These are phyloP conservation scores for Biscogniauxia marginata DNA, from an alignment of 2,329 filamentous ascomycete genomes.

Conservation along the genomic window DNA sequence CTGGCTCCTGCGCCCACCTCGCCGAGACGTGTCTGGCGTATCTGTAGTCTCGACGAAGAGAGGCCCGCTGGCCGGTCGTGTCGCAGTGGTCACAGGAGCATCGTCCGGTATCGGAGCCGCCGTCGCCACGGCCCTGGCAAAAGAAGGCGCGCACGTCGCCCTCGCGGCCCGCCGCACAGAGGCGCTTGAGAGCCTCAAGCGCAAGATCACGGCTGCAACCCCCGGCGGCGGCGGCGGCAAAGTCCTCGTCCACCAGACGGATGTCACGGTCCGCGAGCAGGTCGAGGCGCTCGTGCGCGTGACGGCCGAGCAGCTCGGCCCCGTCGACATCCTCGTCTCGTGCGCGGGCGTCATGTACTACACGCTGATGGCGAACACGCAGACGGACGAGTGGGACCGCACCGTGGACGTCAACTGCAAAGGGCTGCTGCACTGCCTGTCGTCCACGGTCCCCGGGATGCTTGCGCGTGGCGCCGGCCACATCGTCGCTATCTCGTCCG, in stretches of 20 bases:
- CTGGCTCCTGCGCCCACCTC: conserved; percentile 67
- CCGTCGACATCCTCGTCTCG: conserved; percentile 75
- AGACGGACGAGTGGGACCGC: conserved; percentile 74
- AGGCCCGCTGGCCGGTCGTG: conserved; percentile 64
- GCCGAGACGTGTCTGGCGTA: conserved; percentile 36
- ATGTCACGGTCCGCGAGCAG: conserved; percentile 66
- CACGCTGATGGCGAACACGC: conserved; percentile 78
- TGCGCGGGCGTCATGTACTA: conserved; percentile 88
- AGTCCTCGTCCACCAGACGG: conserved; percentile 67
- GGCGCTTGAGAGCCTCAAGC: conserved; percentile 66
- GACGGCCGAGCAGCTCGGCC: conserved; percentile 62
- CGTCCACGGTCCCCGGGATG: conserved; percentile 69
- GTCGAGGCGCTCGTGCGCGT: conserved; percentile 64
- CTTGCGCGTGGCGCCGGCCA: conserved; percentile 67
- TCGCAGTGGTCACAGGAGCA: conserved; percentile 76
- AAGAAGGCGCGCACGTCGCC: conserved; percentile 69
- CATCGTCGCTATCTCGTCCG: conserved; percentile 78
- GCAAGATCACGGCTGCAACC: conserved; percentile 44
- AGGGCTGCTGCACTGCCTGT: conserved; percentile 71
- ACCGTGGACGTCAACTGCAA: conserved; percentile 88
- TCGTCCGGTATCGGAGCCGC: conserved; percentile 79
- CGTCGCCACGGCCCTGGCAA: conserved; percentile 65
- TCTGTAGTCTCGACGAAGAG: conserved; percentile 36
- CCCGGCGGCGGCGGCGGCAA: conserved; percentile 54
- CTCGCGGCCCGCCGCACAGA: conserved; percentile 70